These are phyloP conservation scores for Kuraishia cidri DNA, from an alignment of 805 yeast species.

Conservation along the genomic window DNA sequence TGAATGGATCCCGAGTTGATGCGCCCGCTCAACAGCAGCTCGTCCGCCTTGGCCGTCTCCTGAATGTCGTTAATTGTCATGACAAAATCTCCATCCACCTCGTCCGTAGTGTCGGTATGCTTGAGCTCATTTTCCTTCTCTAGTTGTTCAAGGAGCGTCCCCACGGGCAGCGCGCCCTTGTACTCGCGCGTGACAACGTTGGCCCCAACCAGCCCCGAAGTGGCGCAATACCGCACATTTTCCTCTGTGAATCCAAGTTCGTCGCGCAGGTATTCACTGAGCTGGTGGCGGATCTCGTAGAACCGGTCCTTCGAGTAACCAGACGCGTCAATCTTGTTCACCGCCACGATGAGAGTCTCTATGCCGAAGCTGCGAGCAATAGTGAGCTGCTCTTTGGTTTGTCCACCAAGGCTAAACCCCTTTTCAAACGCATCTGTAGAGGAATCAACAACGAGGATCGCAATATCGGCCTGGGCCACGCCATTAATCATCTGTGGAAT, in stretches of 20 bases:
- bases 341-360: constrained; percentile 47
- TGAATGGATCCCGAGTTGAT: constrained; percentile 61
- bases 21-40: constrained; percentile 53
- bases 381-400: constrained; percentile 70
- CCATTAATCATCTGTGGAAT: constrained; percentile 86
- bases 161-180: constrained; percentile 15
- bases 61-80: constrained; percentile 58
- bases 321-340: constrained; percentile 64
- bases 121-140: constrained; percentile 21
- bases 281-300: constrained; percentile 36
- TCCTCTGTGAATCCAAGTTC: constrained; percentile 37
- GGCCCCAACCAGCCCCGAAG: constrained; percentile 61
- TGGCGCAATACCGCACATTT: constrained; percentile 48
- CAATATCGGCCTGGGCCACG: constrained; percentile 69
- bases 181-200: constrained; percentile 44
- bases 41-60: constrained; percentile 38
- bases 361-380: constrained; percentile 63
- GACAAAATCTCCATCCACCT: constrained; percentile 15
- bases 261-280: constrained; percentile 40
- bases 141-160: constrained; percentile 28
- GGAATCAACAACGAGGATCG: constrained; percentile 64
- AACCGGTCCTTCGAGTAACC: constrained; percentile 48
- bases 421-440: constrained; percentile 60
- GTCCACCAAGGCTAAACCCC: constrained; percentile 61
- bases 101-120: constrained; percentile 8